Conservation (phyloP, 371 early-diverging fungal genomes). For the Blastocladiella emersonii region DNA sequence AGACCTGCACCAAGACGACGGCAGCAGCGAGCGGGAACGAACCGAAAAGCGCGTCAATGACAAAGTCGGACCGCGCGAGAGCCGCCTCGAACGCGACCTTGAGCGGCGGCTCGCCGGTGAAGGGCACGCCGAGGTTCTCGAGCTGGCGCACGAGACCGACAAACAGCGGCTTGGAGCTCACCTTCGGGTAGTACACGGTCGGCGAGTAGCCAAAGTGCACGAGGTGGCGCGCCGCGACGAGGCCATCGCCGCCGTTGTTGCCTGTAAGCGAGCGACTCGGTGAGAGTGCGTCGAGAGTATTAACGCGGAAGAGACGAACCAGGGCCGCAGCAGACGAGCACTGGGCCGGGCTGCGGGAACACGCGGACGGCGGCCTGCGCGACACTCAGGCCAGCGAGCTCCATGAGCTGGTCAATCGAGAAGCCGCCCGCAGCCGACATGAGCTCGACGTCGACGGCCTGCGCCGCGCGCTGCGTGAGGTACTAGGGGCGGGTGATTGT, state of each 20-base stretch:
- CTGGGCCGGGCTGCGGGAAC: slow-evolving; percentile 19
- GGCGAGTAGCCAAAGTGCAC: slow-evolving; percentile 72
- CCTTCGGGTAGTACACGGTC: slow-evolving; percentile 62
- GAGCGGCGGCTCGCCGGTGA: slow-evolving; percentile 18
- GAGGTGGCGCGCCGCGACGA: slow-evolving; percentile 84
- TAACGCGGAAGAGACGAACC: slow-evolving; percentile 20
- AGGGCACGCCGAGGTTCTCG: slow-evolving; percentile 43
- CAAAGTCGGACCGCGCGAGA: slow-evolving; percentile 34
- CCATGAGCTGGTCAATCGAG: slow-evolving; percentile 77
- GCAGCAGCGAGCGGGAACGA: not conserved
- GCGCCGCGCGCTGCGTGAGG: slow-evolving; percentile 59
- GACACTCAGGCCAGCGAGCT: slow-evolving; percentile 78
- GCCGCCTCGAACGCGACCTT: slow-evolving; percentile 20
- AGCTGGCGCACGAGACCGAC: slow-evolving; percentile 56
- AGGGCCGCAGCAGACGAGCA: slow-evolving; percentile 66
- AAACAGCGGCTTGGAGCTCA: slow-evolving; percentile 47
- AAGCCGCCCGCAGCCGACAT: slow-evolving; percentile 70
- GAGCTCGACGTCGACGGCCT: slow-evolving; percentile 65
- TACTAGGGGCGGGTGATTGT: no score
- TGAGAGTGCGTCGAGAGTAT: not conserved
- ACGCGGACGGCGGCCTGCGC: slow-evolving; percentile 68
- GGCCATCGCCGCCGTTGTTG: slow-evolving; percentile 93
- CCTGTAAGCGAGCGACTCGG: slow-evolving; percentile 7
- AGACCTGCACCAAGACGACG: not conserved
- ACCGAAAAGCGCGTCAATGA: slow-evolving; percentile 85